phyloP scores from a whole-genome alignment of 1,139 yeast genomes.

The Suhomyces kunorum region DNA sequence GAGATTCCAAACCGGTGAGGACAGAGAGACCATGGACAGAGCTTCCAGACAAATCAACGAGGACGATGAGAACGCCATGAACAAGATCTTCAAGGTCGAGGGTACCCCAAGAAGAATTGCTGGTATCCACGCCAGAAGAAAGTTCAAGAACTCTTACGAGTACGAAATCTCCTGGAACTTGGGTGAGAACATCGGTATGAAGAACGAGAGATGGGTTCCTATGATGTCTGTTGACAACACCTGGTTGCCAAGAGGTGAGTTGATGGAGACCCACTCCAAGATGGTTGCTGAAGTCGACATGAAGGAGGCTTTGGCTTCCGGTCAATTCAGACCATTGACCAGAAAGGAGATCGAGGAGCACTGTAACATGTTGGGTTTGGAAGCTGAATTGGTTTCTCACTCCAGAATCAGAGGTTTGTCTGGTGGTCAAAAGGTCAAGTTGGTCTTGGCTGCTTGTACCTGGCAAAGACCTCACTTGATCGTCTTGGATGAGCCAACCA shows the following conservation, averaged over 20 bases:
- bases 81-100: constrained; percentile 98
- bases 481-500: constrained; percentile 99
- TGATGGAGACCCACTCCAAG: constrained; percentile 97
- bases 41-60: constrained; percentile 98
- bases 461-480: constrained; percentile 99
- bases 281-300: constrained; percentile 99
- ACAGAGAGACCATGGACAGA: constrained; percentile 99
- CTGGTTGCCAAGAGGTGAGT: constrained; percentile 99
- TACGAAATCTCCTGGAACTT: constrained; percentile 95
- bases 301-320: constrained; percentile 99
- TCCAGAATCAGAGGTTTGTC: constrained; percentile 99
- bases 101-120: constrained; percentile 97
- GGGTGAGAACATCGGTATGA: constrained; percentile 99
- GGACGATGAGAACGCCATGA: constrained; percentile 96
- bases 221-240: constrained; percentile 99
- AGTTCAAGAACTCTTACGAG: constrained; percentile 99
- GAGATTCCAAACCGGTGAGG: constrained; percentile 99
- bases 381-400: constrained; percentile 98
- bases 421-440: constrained; percentile 99
- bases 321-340: constrained; percentile 99
- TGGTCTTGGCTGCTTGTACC: constrained; percentile 99
- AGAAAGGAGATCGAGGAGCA: constrained; percentile 99
- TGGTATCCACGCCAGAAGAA: constrained; percentile 96
- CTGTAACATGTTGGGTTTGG: constrained; percentile 98
- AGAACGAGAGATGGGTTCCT: constrained; percentile 99